phyloP scores from a whole-genome alignment of 306 rosid genomes.

The Sindora glabra region DNA sequence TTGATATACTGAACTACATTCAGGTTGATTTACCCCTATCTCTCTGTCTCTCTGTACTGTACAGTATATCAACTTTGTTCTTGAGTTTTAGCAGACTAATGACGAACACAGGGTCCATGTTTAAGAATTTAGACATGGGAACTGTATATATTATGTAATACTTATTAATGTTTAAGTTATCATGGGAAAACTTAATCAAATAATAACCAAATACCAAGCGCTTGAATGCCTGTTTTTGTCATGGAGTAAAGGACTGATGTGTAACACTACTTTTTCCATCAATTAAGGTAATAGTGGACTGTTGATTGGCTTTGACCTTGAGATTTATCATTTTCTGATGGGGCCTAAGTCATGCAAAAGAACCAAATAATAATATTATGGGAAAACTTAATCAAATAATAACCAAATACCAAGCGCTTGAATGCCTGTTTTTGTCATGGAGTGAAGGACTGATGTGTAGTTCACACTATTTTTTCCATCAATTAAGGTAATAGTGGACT shows the following conservation, averaged over 20 bases:
- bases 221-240: background rate
- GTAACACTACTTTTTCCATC: background rate
- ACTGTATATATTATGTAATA: background rate
- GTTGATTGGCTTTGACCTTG: background rate
- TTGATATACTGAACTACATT: slow-evolving; percentile 58
- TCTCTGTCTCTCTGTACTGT: background rate
- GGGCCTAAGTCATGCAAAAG: background rate
- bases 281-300: background rate
- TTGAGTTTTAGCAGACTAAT: background rate
- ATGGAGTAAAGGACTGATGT: background rate
- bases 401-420: background rate
- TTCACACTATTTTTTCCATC: background rate
- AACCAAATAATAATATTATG: no score
- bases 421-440: background rate
- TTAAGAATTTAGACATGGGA: background rate
- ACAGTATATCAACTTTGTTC: background rate
- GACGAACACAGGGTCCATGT: background rate
- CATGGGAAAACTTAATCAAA: background rate
- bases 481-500: background rate
- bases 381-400: background rate
- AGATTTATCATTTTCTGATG: background rate
- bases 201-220: background rate
- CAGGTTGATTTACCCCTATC: slow-evolving; percentile 46
- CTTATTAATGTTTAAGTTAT: background rate
- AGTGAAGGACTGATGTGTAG: background rate